These are phyloP conservation scores for Lippia alba DNA, from an alignment of 305 asterid genomes.

Conservation along the genomic window DNA sequence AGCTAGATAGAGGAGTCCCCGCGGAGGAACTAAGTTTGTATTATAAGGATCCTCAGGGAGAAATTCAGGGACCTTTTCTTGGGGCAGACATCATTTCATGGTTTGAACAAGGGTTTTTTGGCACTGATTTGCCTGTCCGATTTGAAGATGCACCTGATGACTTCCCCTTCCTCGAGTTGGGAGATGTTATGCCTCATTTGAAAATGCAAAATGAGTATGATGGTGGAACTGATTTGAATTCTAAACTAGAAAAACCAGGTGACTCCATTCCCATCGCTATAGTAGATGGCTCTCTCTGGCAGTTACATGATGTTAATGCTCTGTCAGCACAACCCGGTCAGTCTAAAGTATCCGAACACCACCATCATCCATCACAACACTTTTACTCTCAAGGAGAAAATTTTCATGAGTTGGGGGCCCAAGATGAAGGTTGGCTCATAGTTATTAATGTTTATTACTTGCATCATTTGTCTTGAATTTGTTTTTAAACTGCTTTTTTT, in stretches of 20 bases:
- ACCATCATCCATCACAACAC: conserved; percentile 53
- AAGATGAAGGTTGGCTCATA: conserved; percentile 72
- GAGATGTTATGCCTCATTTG: conserved; percentile 92
- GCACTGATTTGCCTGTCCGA: conserved; percentile 90
- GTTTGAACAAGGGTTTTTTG: conserved; percentile 98
- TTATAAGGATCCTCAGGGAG: conserved; percentile 96
- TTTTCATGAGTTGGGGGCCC: conserved; percentile 57
- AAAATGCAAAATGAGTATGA: conserved; percentile 53
- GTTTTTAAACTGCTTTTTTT: conserved; percentile 27
- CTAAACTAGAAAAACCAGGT: conserved; percentile 56
- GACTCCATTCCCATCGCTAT: conserved; percentile 51
- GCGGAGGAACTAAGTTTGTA: conserved; percentile 89
- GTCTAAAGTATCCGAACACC: conserved; percentile 55
- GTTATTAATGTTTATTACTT: conserved; percentile 25
- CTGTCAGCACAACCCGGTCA: conserved; percentile 49
- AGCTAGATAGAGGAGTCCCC: conserved; percentile 54
- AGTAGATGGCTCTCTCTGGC: conserved; percentile 60
- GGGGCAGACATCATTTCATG: conserved; percentile 95
- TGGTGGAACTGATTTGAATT: conserved; percentile 42
- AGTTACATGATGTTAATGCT: conserved; percentile 60
- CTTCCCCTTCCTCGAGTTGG: conserved; percentile 74
- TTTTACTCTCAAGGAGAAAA: conserved; percentile 55
- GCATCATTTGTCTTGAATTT: conserved; percentile 17
- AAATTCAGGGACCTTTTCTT: conserved; percentile 96
- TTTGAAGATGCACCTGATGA: conserved; percentile 86